A percentile compares a stretch with the other conserved stretches of the same genome.
Evolutionary conservation across 1,284 basidiomycete species (phyloP).

Genomic region (Ganoderma leucocontextum): DNA sequence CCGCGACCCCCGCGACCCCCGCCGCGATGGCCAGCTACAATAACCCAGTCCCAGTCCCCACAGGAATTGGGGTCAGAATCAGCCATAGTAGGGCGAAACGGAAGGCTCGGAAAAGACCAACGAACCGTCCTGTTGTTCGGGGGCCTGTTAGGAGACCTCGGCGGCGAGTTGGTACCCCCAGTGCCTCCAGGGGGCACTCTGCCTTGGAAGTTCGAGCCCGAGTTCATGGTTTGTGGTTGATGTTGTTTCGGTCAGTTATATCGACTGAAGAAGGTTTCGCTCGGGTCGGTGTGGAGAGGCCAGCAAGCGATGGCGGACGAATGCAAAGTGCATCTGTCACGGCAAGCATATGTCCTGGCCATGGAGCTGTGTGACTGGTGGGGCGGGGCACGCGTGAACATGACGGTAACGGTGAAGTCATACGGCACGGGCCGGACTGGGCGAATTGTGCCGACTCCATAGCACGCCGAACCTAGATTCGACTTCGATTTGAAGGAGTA

Average conservation of each 20-base stretch:
- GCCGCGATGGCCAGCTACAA: slow-evolving; percentile 11
- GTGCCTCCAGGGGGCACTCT: neutral
- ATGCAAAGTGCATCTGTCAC: neutral
- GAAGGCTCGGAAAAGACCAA: neutral
- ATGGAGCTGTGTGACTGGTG: slow-evolving; percentile 3
- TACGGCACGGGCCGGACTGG: neutral
- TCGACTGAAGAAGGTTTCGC: neutral
- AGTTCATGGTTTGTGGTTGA: neutral
- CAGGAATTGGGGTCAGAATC: no score
- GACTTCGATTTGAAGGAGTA: neutral
- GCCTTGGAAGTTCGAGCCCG: slow-evolving; percentile 8
- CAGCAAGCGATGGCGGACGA: neutral
- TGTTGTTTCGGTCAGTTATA: neutral
- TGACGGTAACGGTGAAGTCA: slow-evolving; percentile 17
- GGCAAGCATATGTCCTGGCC: neutral
- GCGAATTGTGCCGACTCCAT: neutral
- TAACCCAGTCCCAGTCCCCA: neutral
- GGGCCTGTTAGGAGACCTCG: neutral
- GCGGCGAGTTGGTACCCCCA: neutral
- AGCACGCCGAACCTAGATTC: neutral
- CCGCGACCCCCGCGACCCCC: slow-evolving; percentile 6
- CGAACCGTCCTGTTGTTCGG: slow-evolving; percentile 4
- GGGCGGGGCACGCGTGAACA: neutral
- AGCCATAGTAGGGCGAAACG: no score
- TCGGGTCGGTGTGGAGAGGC: neutral